phyloP scores from a whole-genome alignment of 768 basidiomycete genomes.

The Boletus coccyginus region DNA sequence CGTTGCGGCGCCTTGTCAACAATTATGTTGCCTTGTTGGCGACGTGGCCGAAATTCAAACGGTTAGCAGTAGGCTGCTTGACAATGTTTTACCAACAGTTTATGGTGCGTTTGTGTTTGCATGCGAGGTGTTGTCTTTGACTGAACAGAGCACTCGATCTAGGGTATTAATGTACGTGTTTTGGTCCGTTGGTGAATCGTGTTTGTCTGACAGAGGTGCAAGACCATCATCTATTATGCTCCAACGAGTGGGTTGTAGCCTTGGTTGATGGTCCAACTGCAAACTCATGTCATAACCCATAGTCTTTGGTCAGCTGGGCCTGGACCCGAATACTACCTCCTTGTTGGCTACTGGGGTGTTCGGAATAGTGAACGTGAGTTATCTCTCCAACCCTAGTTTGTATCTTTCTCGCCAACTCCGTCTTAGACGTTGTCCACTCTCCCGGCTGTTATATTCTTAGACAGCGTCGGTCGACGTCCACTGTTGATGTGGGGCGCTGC shows the following conservation, averaged over 20 bases:
- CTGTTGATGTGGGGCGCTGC: constrained; percentile 38
- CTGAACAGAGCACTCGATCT: not conserved
- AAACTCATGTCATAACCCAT: constrained; percentile 19
- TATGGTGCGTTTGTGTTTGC: constrained; percentile 23
- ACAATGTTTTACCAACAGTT: constrained; percentile 35
- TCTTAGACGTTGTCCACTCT: constrained; percentile 34
- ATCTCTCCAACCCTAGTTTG: not conserved
- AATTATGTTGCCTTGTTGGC: constrained; percentile 26
- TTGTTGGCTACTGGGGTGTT: constrained; percentile 41
- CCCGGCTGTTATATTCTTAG: constrained; percentile 36
- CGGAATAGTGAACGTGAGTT: constrained; percentile 33
- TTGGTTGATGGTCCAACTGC: not conserved
- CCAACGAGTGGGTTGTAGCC: constrained; percentile 17
- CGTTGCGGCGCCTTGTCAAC: constrained; percentile 14
- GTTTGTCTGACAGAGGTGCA: constrained; percentile 1
- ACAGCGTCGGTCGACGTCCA: constrained; percentile 39
- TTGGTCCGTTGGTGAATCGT: not conserved
- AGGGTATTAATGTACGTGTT: constrained; percentile 28
- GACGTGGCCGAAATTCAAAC: constrained; percentile 32
- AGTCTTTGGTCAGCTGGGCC: constrained; percentile 42
- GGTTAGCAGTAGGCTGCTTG: constrained; percentile 28
- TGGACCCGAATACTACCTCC: constrained; percentile 39
- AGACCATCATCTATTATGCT: constrained; percentile 31
- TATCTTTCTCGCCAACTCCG: not conserved
- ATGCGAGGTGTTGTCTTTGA: not conserved